phyloP scores from a whole-genome alignment of 208 protist species.

The Acanthamoeba lenticulata region DNA sequence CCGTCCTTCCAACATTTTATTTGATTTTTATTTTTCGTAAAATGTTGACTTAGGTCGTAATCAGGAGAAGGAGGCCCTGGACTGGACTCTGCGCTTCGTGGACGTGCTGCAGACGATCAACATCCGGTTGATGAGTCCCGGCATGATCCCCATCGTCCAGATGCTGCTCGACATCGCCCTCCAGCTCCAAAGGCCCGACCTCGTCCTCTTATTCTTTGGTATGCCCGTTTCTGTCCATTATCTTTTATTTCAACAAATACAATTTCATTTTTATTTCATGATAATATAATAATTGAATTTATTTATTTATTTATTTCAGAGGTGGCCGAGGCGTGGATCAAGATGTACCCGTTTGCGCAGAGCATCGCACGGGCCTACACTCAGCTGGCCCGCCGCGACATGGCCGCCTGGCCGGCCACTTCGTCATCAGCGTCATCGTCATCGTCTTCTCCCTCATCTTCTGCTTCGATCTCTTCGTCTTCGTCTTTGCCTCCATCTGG shows the following conservation, averaged over 20 bases:
- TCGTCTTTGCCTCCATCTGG: not conserved
- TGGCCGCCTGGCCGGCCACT: not conserved
- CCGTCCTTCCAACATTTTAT: not conserved
- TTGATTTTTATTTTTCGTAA: not conserved
- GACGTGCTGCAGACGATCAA: conserved; percentile 8
- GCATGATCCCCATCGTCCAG: not conserved
- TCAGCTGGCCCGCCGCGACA: not conserved
- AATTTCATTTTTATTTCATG: not conserved
- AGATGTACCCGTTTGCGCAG: not conserved
- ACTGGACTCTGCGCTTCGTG: not conserved
- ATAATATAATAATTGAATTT: not conserved
- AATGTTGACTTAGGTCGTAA: not conserved
- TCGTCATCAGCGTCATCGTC: not conserved
- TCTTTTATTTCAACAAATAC: not conserved
- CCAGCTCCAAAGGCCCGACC: not conserved
- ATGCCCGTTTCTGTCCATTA: not conserved
- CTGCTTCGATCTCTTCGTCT: not conserved
- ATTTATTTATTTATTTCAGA: not conserved
- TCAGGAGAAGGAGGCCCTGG: not conserved
- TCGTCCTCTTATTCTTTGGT: not conserved
- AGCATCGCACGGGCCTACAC: not conserved
- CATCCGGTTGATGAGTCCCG: not conserved
- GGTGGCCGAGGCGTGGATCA: not conserved
- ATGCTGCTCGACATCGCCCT: not conserved
- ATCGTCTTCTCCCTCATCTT: not conserved